Percentiles rank a stretch among this genome's conserved stretches.
phyloP scores from a whole-genome alignment of 345 rosid species.

The rapeseed (Brassica napus) region Da-Ae NC_063450.1:4609001-4609500 shows the following conservation, averaged over 20 bases:
- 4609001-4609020: not conserved
- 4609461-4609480: not conserved
- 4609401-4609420: not conserved
- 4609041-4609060: not conserved
- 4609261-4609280: not conserved
- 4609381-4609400: too few relatives aligned
- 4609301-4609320: not conserved
- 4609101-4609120: too few relatives aligned
- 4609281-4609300: not conserved
- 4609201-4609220: too few relatives aligned
- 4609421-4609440: not conserved
- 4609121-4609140: too few relatives aligned
- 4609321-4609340: too few relatives aligned
- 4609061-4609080: too few relatives aligned
- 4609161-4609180: too few relatives aligned
- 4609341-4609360: not conserved
- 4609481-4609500: not conserved
- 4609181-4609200: too few relatives aligned
- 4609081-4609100: too few relatives aligned
- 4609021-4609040: not conserved
- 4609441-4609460: not conserved
- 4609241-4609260: not conserved
- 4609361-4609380: not conserved
- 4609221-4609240: not conserved
- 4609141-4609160: too few relatives aligned